Base-by-base conservation (phyloP, 257 asterid species). In the Primulina tabacum region DNA sequence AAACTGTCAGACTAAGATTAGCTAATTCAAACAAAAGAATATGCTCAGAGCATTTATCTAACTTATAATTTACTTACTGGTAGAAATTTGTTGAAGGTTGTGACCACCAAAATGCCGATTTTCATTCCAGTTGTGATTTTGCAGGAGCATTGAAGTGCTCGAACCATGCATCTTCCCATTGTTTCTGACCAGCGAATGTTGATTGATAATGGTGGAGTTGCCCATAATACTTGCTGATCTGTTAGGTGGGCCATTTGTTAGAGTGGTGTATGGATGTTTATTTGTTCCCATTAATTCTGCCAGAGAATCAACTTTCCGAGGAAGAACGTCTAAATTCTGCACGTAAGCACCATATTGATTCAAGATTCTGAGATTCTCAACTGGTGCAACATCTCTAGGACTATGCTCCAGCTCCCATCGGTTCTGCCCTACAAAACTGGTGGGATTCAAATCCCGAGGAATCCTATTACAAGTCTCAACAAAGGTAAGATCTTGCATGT, bases 1-100 rank as follows among this genome's bases (percentile, higher is more conserved):
- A 43, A 43, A 12, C 53, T 0, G 6, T 12, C 53, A 43, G 53
- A 43, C 53, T 43, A 43, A 12, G 53, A 17, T 50, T 16, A 50
- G 16, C 20, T 50, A 20, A 16, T 50, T 50, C 57, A 32, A 10
- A 65, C 68, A 33, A 62, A 71, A 60, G 24, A 67, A 38, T 50
- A 53, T 58, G 26, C n/a, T 68, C 24, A 10, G 70, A 62, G 21
- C 61, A 30, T 40, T 24, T 29, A 57, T 18, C 18, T 47, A 57
- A 59, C 33, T 30, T 47, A 59, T 16, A 43, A 35, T 29, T 40
- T 24, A 79, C 95, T 86, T 73, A 91, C 96, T 74, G 32, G 62
- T 79, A 64, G 80, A 73, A 60, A 35, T 68, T 62, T 75, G 76
- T 60, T 43, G 86, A 67, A 70, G 78, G 82, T 64, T 75, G 86